Evolutionary conservation across 2,329 filamentous ascomycete species (phyloP), one percentile per base, ranked within the genome.

Genomic region (Neonectria sp.): DNA sequence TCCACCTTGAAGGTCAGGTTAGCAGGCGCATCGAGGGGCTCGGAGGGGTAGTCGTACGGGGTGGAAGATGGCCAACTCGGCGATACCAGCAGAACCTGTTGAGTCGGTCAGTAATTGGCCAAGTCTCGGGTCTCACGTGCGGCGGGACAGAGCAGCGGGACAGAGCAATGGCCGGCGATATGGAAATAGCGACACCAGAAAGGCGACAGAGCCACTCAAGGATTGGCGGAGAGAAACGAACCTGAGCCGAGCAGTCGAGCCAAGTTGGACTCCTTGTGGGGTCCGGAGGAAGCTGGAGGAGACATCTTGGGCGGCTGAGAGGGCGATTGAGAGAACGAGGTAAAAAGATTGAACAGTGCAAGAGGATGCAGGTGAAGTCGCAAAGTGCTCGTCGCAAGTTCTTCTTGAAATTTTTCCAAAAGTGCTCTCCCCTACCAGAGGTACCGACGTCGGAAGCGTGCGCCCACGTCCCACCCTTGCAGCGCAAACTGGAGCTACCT

Each of bases 221-320:
- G 37, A 8, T 40, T 24, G n/a, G 9, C n/a, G 53, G 27, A 65
- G 15, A 37, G 13, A 46, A 46, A 72, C 81, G 43, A 82, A 98
- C 96, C 96, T 78, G 96, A 98, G 77, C 96, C 96, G 73, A 98
- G 86, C 73, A 99, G 85, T 83, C 96, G 90, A 76, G 96, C 96
- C 79, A 92, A 81, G 77, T 93, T 95, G 65, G 95, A 97, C 87
- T 99, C 96, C 84, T 89, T 94, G 88, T 97, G 82, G 62, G 78
- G 78, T 59, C 81, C 82, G 73, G 79, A 77, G 75, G 82, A 81
- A 25, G 81, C 79, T 48, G 85, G 78, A 68, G 91, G 90, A 79
- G 91, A 92, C 91, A 93, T 91, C 63, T 74, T 83, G 73, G 69
- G 45, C 37, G 51, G 57, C 27, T 58, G 61, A 35, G 43, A 29